Percentiles rank a stretch among this genome's conserved stretches.
Evolutionary conservation across 73 alveolate species (phyloP).

Genomic region (Uronychia setigera): DNA sequence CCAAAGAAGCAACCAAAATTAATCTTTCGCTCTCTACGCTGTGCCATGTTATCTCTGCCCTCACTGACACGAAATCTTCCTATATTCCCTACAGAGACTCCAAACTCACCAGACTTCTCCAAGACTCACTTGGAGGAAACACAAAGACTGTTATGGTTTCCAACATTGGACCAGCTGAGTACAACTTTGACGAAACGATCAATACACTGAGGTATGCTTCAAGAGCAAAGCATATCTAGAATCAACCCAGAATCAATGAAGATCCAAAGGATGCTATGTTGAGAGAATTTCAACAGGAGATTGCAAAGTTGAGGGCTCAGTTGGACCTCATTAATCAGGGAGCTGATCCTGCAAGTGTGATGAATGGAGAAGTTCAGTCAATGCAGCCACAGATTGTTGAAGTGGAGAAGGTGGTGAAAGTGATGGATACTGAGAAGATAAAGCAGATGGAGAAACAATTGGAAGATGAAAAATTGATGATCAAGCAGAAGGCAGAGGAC

Average conservation of each 20-base stretch:
- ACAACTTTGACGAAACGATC: conserved; percentile 95
- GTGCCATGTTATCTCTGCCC: conserved; percentile 95
- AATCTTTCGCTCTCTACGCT: conserved; percentile 90
- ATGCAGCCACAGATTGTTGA: conserved; percentile 69
- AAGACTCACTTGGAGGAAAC: conserved; percentile 98
- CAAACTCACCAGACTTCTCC: conserved; percentile 90
- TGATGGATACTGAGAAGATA: conserved; percentile 72
- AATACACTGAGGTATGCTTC: conserved; percentile 97
- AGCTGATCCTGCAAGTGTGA: conserved; percentile 66
- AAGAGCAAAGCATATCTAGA: conserved; percentile 95
- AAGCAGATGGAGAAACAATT: conserved; percentile 73
- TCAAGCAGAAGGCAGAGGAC: conserved; percentile 51
- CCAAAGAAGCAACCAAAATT: conserved; percentile 94
- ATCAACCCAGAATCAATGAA: conserved; percentile 96
- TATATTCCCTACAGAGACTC: conserved; percentile 98
- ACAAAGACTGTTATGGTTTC: conserved; percentile 98
- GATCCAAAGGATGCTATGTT: conserved; percentile 98
- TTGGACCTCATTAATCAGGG: conserved; percentile 87
- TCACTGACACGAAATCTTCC: conserved; percentile 88
- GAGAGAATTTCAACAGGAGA: conserved; percentile 95
- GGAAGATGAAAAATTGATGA: conserved; percentile 46
- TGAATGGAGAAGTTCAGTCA: conserved; percentile 44
- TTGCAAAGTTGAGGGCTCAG: conserved; percentile 84
- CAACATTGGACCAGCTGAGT: conserved; percentile 98
- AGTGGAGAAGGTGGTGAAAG: conserved; percentile 63